Percentiles rank a stretch among this genome's conserved stretches.
Evolutionary conservation across 1,284 basidiomycete species (phyloP).

Genomic region (Anthracocystis setariae): DNA sequence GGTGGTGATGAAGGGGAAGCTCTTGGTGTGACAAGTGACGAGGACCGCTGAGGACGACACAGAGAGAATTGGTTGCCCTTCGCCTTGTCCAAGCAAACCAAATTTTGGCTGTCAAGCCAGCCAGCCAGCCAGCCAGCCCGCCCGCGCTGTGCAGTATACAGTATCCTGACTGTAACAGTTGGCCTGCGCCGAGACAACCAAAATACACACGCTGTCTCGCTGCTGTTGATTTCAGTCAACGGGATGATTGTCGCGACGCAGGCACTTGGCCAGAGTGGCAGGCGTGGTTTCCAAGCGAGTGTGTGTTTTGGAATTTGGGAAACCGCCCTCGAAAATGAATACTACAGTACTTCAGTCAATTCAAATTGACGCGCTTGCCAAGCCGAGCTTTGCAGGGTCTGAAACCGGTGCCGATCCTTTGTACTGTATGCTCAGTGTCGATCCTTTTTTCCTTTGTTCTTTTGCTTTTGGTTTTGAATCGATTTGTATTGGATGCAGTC

Average conservation of each 20-base stretch:
- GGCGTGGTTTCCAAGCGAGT: not conserved
- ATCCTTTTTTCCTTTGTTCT: not conserved
- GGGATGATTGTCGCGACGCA: not conserved
- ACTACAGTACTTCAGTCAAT: not conserved
- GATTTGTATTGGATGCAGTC: not conserved
- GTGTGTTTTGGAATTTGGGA: not conserved
- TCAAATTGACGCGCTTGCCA: not conserved
- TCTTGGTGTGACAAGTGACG: too few species aligned
- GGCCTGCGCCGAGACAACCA: too few species aligned
- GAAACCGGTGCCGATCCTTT: constrained; percentile 7
- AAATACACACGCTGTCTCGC: constrained; percentile 7
- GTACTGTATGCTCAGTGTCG: too few species aligned
- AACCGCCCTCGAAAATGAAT: not conserved
- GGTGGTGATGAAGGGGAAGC: constrained; percentile 7
- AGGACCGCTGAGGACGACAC: too few species aligned
- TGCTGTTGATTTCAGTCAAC: constrained; percentile 14
- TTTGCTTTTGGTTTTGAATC: not conserved
- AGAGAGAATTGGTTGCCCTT: too few species aligned
- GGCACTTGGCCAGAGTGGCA: constrained; percentile 5
- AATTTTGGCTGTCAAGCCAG: too few species aligned
- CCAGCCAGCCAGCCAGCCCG: too few species aligned
- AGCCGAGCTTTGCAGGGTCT: constrained; percentile 2
- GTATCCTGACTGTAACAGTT: too few species aligned
- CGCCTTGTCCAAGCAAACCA: too few species aligned
- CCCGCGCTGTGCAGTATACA: too few species aligned